Percentiles rank a stretch among this genome's conserved stretches.
Conservation (phyloP, 73 alveolate genomes). For the Uronychia setigera region DNA sequence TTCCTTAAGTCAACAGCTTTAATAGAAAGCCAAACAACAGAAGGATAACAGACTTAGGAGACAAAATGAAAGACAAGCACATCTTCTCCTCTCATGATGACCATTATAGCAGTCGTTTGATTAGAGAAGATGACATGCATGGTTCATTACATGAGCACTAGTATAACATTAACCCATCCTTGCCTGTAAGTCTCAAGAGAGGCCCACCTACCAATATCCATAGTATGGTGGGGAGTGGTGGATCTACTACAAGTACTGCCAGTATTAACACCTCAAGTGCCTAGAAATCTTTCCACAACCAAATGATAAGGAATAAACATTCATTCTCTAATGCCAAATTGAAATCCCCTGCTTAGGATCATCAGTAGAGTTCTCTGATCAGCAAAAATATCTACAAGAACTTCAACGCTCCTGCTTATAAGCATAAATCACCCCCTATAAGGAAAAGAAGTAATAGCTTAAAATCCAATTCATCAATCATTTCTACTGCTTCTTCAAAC, state of each 20-base stretch:
- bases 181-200: background rate
- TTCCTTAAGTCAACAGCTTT: background rate
- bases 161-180: too few species aligned
- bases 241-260: background rate
- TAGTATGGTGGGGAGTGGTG: background rate
- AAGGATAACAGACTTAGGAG: background rate
- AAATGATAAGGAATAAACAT: conserved; percentile 14
- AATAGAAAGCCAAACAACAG: background rate
- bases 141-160: too few species aligned
- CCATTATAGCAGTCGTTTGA: background rate
- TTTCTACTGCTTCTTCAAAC: conserved; percentile 62
- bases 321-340: conserved; percentile 2
- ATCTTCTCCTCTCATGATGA: background rate
- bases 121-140: too few species aligned
- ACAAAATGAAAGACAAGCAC: background rate
- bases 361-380: background rate
- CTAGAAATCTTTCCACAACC: conserved; percentile 13
- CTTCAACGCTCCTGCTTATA: background rate
- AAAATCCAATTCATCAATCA: conserved; percentile 36
- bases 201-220: background rate
- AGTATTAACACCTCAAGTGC: too few species aligned
- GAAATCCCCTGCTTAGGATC: background rate
- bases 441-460: conserved; percentile 33
- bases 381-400: background rate
- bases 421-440: background rate